These are phyloP conservation scores for Fusarium redolens DNA, from an alignment of 2,329 filamentous ascomycete genomes.

Conservation along the genomic window DNA sequence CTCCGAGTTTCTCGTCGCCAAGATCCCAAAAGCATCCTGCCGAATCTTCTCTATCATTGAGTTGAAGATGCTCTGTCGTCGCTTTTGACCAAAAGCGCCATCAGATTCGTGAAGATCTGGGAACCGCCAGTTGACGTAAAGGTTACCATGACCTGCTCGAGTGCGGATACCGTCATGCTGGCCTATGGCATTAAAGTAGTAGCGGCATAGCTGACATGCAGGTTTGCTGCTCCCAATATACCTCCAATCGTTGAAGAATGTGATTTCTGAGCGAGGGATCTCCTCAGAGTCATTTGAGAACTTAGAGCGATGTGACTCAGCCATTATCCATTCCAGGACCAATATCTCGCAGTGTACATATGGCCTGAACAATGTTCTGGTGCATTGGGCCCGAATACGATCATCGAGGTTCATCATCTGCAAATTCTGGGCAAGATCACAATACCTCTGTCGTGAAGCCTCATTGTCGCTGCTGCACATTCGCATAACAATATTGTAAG, in stretches of 20 bases:
- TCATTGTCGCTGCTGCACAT: slow-evolving; percentile 21
- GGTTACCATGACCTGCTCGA: slow-evolving; percentile 50
- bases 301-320: no score
- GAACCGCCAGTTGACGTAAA: slow-evolving; percentile 54
- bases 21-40: slow-evolving; percentile 43
- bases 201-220: slow-evolving; percentile 52
- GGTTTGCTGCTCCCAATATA: slow-evolving; percentile 58
- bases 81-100: neutral
- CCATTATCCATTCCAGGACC: slow-evolving; percentile 44
- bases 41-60: slow-evolving; percentile 44
- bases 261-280: neutral
- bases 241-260: slow-evolving; percentile 48
- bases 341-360: slow-evolving; percentile 53
- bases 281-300: no score
- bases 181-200: slow-evolving; percentile 49
- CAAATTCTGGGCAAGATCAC: slow-evolving; percentile 27
- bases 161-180: slow-evolving; percentile 40
- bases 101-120: slow-evolving; percentile 47
- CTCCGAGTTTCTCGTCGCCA: slow-evolving; percentile 43
- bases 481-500: slow-evolving; percentile 37
- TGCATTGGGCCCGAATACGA: slow-evolving; percentile 19
- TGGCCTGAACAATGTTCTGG: slow-evolving; percentile 30
- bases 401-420: slow-evolving; percentile 42
- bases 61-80: slow-evolving; percentile 41
- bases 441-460: slow-evolving; percentile 7